Base-by-base conservation (phyloP, 2,329 filamentous ascomycete species). In the Apiospora arundinis region DNA sequence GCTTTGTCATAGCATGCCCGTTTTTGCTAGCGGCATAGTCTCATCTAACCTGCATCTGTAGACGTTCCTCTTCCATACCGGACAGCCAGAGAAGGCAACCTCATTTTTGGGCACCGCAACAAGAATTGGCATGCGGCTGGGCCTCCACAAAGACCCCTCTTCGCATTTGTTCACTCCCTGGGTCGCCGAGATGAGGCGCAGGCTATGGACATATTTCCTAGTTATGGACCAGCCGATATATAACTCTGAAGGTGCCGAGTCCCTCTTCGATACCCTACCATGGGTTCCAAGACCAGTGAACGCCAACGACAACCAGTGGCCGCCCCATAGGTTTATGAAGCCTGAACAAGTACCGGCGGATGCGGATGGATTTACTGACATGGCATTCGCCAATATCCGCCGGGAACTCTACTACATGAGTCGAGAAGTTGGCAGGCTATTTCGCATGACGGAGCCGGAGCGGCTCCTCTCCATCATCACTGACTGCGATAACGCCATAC, bases 261-360 rank as follows among this genome's bases (percentile, higher is more conserved):
- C 74, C 7, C 44, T 70, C 25, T 70, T 70, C 46, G 60, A 70
- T 18, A 70, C 69, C 16, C 52, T 75, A 25, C 63, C 74, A 1
- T 69, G 70, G 42, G 68, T 73, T 7, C 71, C 72, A 44, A 70
- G 70, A 2, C 63, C 73, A 4, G 68, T 67, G 7, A 75, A 75
- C 40, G 70, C 72, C 18, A 74, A 75, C 67, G 73, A 75, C n/a
- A 69, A 28, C n/a, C 70, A 75, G 45, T 75, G 74, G 74, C 63
- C 71, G 21, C 68, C 74, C 2, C 73, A 70, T 3, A 69, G 72
- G 3, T 75, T 75, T 32, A 70, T 73, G 42, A 71, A 74, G 23
- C 66, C 74, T 2, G 72, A 71, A 16, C 72, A 71, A 46, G 48
- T 72, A 16, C 74, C 74, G 3, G 25, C 23, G 1, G 74, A 75